Percentiles rank a stretch among this genome's conserved stretches.
These are phyloP conservation scores for Aspergillaceae sp. DNA, from an alignment of 2,329 filamentous ascomycete species.

Conservation along the genomic window DNA sequence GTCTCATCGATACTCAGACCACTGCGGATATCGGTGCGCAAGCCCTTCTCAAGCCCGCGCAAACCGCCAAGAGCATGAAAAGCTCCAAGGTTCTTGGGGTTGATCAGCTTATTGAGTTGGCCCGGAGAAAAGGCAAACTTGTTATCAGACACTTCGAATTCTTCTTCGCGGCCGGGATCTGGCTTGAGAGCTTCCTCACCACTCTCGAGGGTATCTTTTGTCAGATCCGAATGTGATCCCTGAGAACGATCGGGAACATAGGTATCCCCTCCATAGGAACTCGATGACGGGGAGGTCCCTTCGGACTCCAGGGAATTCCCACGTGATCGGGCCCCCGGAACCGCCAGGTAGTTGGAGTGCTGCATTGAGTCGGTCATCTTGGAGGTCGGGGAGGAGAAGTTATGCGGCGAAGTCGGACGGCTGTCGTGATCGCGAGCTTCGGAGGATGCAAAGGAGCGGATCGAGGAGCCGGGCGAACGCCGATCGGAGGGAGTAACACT, in stretches of 20 bases:
- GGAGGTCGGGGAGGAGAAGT: conserved; percentile 54
- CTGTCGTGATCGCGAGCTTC: conserved; percentile 49
- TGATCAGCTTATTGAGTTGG: conserved; percentile 66
- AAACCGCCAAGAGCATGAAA: conserved; percentile 69
- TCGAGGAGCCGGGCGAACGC: conserved; percentile 41
- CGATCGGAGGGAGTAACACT: conserved; percentile 41
- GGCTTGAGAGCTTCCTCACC: conserved; percentile 57
- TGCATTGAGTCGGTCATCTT: conserved; percentile 43
- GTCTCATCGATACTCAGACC: conserved; percentile 66
- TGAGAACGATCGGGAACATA: conserved; percentile 40
- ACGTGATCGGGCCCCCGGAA: conserved; percentile 55
- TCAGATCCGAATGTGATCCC: conserved; percentile 35
- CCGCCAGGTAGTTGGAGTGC: conserved; percentile 52
- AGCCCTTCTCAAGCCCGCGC: conserved; percentile 61
- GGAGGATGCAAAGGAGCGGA: conserved; percentile 48
- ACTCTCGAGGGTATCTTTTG: conserved; percentile 44
- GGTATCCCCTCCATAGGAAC: conserved; percentile 47
- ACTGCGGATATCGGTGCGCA: conserved; percentile 55
- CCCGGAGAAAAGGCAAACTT: conserved; percentile 66
- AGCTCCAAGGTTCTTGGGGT: conserved; percentile 67
- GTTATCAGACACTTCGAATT: conserved; percentile 60
- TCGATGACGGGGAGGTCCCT: conserved; percentile 45
- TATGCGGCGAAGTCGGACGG: conserved; percentile 58
- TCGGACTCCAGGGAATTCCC: conserved; percentile 59
- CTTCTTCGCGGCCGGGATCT: conserved; percentile 62